Conservation (phyloP, 345 rosid species). For the Ceriops tagal region DNA sequence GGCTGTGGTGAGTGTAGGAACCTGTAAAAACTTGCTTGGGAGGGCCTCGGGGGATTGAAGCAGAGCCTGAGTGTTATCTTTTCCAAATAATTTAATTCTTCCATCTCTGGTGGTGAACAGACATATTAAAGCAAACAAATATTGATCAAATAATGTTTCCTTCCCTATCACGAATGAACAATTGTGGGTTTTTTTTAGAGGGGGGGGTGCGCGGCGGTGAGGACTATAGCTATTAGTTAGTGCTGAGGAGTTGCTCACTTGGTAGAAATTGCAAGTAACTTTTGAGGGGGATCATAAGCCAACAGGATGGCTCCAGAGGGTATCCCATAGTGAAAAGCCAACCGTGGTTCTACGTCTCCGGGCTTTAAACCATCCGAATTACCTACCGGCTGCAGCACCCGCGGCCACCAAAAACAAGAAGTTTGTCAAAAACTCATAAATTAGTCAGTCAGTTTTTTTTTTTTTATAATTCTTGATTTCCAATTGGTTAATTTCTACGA, state of each 20-base stretch:
- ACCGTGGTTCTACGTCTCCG: constrained; percentile 70
- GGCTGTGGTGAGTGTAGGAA: constrained; percentile 12
- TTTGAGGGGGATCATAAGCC: constrained; percentile 67
- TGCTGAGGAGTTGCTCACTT: constrained; percentile 34
- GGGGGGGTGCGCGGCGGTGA: too few relatives aligned
- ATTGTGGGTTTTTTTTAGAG: too few relatives aligned
- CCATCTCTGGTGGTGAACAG: constrained; percentile 55
- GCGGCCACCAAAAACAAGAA: background rate
- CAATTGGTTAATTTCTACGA: too few relatives aligned
- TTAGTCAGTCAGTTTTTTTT: too few relatives aligned
- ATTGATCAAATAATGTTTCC: background rate
- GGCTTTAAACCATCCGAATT: constrained; percentile 54
- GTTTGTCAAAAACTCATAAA: background rate
- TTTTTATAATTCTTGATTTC: too few relatives aligned
- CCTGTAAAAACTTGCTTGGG: constrained; percentile 75
- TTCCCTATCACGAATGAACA: too few relatives aligned
- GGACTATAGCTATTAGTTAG: too few relatives aligned
- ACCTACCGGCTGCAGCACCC: constrained; percentile 57
- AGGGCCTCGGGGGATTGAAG: constrained; percentile 59
- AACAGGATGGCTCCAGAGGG: constrained; percentile 63
- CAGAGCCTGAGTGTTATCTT: constrained; percentile 59
- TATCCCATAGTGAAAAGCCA: constrained; percentile 76
- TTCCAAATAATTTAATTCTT: constrained; percentile 74
- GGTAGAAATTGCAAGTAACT: constrained; percentile 69
- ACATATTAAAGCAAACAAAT: background rate